Evolutionary conservation across 192 early-diverging fungal genomes (phyloP).

Genomic region (Gaertneriomyces sp.): DNA sequence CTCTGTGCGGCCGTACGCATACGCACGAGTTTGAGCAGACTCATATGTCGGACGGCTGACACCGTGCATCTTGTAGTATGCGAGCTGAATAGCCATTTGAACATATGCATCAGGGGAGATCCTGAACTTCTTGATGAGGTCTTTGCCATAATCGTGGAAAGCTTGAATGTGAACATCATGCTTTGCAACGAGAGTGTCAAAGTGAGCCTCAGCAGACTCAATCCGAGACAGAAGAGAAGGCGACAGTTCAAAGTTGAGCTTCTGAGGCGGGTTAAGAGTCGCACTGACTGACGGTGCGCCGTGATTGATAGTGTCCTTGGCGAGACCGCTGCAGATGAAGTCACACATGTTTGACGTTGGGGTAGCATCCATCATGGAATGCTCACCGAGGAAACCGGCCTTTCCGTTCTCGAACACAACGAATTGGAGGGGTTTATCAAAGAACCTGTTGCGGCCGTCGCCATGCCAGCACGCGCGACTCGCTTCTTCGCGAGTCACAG

Average conservation of each 20-base stretch:
- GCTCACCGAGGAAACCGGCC: slow-evolving; percentile 91
- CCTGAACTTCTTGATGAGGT: slow-evolving; percentile 76
- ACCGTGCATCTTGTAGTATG: slow-evolving; percentile 89
- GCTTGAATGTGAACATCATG: slow-evolving; percentile 82
- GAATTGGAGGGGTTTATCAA: slow-evolving; percentile 95
- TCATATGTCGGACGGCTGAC: slow-evolving; percentile 83
- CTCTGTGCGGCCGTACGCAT: slow-evolving; percentile 91
- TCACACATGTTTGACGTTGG: slow-evolving; percentile 85
- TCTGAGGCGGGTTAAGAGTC: slow-evolving; percentile 60
- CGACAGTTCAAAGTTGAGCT: slow-evolving; percentile 71
- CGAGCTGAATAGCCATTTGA: slow-evolving; percentile 94
- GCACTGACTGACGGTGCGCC: slow-evolving; percentile 54
- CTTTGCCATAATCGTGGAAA: slow-evolving; percentile 90
- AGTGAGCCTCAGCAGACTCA: slow-evolving; percentile 67
- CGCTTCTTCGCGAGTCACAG: slow-evolving; percentile 82
- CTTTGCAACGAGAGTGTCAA: slow-evolving; percentile 70
- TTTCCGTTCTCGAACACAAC: slow-evolving; percentile 97
- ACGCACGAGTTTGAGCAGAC: slow-evolving; percentile 87
- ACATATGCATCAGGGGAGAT: slow-evolving; percentile 54
- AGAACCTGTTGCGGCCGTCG: slow-evolving; percentile 94
- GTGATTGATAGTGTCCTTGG: slow-evolving; percentile 69
- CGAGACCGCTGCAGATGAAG: slow-evolving; percentile 49
- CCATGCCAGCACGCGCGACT: slow-evolving; percentile 92
- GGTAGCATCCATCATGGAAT: slow-evolving; percentile 87
- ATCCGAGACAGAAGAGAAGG: slow-evolving; percentile 58